phyloP scores from a whole-genome alignment of 176 grass and related monocot genomes.

The Thinopyrum elongatum region DNA sequence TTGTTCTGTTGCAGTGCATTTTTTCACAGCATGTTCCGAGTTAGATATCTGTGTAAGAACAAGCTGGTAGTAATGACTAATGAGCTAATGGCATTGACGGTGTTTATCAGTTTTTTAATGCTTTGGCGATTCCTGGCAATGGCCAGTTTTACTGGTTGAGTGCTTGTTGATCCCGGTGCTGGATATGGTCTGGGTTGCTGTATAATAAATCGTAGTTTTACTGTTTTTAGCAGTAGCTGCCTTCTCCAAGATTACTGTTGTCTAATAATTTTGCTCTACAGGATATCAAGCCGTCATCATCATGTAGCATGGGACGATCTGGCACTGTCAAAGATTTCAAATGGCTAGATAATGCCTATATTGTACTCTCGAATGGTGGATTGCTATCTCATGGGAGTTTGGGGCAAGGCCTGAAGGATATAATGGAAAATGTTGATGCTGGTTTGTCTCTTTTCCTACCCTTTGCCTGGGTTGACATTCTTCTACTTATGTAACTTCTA shows the following conservation, averaged over 20 bases:
- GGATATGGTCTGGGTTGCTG: not conserved
- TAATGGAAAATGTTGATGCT: conserved; percentile 78
- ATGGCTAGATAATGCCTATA: conserved; percentile 67
- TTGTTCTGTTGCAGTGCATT: not conserved
- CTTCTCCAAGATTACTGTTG: not conserved
- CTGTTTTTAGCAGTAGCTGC: not conserved
- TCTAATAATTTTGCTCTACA: conserved; percentile 18
- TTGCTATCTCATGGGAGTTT: conserved; percentile 59
- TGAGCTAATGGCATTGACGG: not conserved
- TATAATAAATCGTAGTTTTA: not conserved
- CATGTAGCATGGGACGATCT: conserved; percentile 43
- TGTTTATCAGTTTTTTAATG: not conserved
- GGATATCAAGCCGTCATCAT: conserved; percentile 58
- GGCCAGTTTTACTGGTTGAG: not conserved
- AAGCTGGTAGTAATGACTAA: not conserved
- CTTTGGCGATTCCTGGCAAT: not conserved
- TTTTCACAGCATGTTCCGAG: not conserved
- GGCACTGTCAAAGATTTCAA: conserved; percentile 69
- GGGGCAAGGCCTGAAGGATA: conserved; percentile 53
- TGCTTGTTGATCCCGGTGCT: not conserved
- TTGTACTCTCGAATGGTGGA: conserved; percentile 58
- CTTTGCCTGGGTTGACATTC: not conserved
- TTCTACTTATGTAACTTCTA: conserved; percentile 7
- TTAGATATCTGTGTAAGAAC: not conserved
- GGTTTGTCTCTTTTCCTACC: conserved; percentile 42